Evolutionary conservation across 768 basidiomycete species (phyloP).

Genomic region (Kwoniella botswanensis): DNA sequence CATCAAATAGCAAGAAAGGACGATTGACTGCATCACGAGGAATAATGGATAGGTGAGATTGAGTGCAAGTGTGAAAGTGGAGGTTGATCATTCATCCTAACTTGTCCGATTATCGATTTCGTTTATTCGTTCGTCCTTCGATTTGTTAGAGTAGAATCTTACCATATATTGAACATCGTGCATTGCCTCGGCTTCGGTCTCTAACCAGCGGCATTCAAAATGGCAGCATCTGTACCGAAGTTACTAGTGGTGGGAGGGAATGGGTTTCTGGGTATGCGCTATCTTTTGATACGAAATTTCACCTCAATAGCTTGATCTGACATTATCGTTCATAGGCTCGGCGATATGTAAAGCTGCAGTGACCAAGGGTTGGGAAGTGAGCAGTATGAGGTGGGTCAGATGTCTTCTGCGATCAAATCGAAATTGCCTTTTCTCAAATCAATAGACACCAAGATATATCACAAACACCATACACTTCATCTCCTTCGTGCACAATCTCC

Average conservation of each 20-base stretch:
- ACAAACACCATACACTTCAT: too few species aligned
- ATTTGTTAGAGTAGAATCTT: too few species aligned
- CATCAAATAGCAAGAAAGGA: background rate
- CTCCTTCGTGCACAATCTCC: too few species aligned
- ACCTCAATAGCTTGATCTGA: background rate
- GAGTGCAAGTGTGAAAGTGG: background rate
- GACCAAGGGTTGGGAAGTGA: conserved; percentile 80
- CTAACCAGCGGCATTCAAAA: background rate
- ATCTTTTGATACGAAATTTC: background rate
- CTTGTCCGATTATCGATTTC: conserved; percentile 3
- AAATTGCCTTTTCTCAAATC: too few species aligned
- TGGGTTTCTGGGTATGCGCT: conserved; percentile 82
- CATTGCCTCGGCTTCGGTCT: background rate
- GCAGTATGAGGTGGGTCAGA: conserved; percentile 75
- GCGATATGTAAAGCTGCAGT: conserved; percentile 89
- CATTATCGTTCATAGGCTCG: conserved; percentile 68
- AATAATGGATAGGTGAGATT: too few species aligned
- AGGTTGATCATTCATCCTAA: conserved; percentile 8
- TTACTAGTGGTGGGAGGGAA: conserved; percentile 98
- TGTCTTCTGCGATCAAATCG: too few species aligned
- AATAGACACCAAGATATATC: too few species aligned
- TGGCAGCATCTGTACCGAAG: conserved; percentile 55
- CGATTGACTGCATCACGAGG: background rate
- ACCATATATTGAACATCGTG: background rate
- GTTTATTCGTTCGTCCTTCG: too few species aligned